These are phyloP conservation scores for Pichia thaimueangensis DNA, from an alignment of 805 yeast species.

Conservation along the genomic window DNA sequence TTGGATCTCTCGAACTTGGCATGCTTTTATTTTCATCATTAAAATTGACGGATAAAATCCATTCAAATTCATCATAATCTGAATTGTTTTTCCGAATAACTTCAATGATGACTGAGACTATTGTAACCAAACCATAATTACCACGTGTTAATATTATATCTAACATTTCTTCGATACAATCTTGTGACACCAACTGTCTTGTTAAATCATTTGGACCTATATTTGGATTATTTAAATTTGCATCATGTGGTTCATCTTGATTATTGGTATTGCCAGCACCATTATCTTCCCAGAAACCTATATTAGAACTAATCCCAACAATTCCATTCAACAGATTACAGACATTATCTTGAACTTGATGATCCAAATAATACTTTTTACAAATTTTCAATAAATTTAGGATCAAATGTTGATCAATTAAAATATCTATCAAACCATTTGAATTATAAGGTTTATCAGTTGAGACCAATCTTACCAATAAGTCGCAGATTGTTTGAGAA, in stretches of 20 bases:
- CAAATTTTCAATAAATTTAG: constrained; percentile 62
- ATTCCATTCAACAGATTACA: constrained; percentile 88
- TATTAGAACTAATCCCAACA: constrained; percentile 44
- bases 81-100: constrained; percentile 91
- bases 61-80: constrained; percentile 66
- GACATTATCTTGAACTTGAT: constrained; percentile 30
- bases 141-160: constrained; percentile 74
- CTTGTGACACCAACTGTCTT: constrained; percentile 74
- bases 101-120: constrained; percentile 91
- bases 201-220: constrained; percentile 95
- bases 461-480: constrained; percentile 76
- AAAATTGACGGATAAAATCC: constrained; percentile 24
- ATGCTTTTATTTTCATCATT: constrained; percentile 37
- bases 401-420: constrained; percentile 68
- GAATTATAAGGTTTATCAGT: constrained; percentile 87
- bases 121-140: constrained; percentile 75
- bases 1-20: constrained; percentile 86
- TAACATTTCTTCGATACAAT: constrained; percentile 59
- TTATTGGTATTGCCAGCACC: constrained; percentile 3
- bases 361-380: constrained; percentile 30
- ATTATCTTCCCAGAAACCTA: constrained; percentile 30
- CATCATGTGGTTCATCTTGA: constrained; percentile 43
- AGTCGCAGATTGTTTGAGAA: constrained; percentile 86
- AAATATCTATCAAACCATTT: constrained; percentile 72
- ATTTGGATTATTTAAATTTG: constrained; percentile 58